Evolutionary conservation across 768 basidiomycete genomes (phyloP), one percentile per base, ranked within the genome.

Genomic region (Rhodotorula paludigena): DNA sequence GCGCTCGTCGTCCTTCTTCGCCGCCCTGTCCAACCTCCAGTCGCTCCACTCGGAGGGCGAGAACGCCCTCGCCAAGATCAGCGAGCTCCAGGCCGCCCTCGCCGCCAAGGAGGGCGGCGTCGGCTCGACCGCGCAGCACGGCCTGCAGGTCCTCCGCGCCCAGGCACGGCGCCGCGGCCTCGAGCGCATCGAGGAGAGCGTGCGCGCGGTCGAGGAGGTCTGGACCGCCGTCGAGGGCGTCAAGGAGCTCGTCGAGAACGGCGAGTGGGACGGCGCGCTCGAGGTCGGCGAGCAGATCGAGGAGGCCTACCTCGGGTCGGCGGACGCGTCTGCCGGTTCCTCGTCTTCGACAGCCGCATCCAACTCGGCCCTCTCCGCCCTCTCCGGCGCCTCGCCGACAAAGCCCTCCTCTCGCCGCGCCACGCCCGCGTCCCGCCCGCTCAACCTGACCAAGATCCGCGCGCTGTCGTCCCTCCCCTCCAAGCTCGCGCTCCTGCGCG

Each of bases 1-100:
- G 16, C 88, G 94, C 21, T 90, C 92, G 0, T 84, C 89, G 1
- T 91, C 92, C 2, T 99, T 99, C 83, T 99, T 98, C 75, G 88
- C 93, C 9, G 96, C 96, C 12, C 84, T 99, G 44, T 85, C 91
- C 12, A 99, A 99, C 78, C 82, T 99, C 14, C 89, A 96, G 75
- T 88, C 91, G 69, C 84, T 99, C 18, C 91, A 92, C 75, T 84
- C 88, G 10, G 91, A 96, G 76, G 93, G 92, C 0, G 84, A 87
- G 55, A 83, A 86, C 55, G 93, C 92, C 75, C 82, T 98, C 11
- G 79, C 82, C 51, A 85, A 89, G 53, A 89, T 97, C 66, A 81
- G 83, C 14, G 82, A 85, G 35, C 82, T 98, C 10, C 88, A 90
- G 32, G 76, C 78, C 0, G 83, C 89, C 57, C 82, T 99, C 20